Conservation (phyloP, 2,329 filamentous ascomycete species). For the Diaporthe citri region DNA sequence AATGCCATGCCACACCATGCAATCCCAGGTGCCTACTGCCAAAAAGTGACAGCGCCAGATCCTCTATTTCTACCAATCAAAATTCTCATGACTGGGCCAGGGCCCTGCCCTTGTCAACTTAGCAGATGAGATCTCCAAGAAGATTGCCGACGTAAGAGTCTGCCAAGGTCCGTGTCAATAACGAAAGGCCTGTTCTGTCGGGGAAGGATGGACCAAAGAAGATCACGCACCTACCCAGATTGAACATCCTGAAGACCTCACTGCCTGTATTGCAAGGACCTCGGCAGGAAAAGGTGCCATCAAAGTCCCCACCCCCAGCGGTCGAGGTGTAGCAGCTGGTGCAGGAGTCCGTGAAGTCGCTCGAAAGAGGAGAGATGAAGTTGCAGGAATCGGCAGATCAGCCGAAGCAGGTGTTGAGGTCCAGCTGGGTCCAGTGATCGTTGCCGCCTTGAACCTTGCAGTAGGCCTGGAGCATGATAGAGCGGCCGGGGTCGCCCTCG, state of each 20-base stretch:
- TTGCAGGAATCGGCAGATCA: neutral
- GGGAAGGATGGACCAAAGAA: too few relatives aligned
- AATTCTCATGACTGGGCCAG: neutral
- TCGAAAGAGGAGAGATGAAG: neutral
- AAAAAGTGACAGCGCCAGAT: neutral
- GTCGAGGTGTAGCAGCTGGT: neutral
- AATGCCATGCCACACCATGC: too few relatives aligned
- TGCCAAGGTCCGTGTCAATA: neutral
- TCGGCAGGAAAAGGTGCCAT: neutral
- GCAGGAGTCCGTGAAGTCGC: neutral
- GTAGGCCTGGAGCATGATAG: neutral
- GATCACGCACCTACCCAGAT: neutral
- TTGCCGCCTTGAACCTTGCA: neutral
- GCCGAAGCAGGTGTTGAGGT: neutral
- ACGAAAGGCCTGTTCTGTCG: neutral
- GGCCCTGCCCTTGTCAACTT: neutral
- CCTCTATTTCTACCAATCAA: neutral
- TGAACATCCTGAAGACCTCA: neutral
- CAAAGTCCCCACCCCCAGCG: neutral
- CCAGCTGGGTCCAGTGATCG: neutral
- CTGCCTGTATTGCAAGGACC: neutral
- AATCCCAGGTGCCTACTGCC: neutral
- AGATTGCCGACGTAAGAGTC: neutral
- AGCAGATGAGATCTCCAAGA: neutral
- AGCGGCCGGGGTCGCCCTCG: neutral